Evolutionary conservation across 2,329 filamentous ascomycete genomes (phyloP), one percentile per base, ranked within the genome.

Genomic region (Colletotrichum graminicola): DNA sequence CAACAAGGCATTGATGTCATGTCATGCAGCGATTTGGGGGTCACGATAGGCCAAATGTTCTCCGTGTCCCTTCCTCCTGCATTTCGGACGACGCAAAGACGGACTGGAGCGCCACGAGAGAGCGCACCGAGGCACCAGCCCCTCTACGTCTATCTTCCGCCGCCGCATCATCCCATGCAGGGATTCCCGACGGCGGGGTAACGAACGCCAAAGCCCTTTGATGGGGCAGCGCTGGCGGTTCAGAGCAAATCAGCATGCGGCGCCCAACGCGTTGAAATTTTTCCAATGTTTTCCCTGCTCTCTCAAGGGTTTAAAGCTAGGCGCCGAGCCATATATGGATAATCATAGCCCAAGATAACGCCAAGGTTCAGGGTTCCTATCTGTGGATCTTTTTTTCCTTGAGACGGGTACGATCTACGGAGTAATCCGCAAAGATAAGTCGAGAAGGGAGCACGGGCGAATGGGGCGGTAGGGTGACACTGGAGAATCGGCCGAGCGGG

Each of bases 1-100:
- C 26, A 39, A 60, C 21, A 23, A 5, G n/a, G n/a, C n/a, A 49
- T 69, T 74, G 72, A 75, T 76, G 71, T 73, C 74, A 75, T 74
- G 74, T 12, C 75, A 75, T 73, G 70, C 71, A 73, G 47, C 39
- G 54, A 55, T 62, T 47, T 62, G 41, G 26, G 56, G 49, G 41
- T 41, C 29, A 32, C 47, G 47, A 65, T 51, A 62, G 36, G 41
- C 4, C 52, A 34, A 59, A 43, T 23, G 10, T 11, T 21, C 29
- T 51, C 18, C 43, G 21, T 6, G 26, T 32, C 23, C 23, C 18
- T 56, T 26, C 18, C 11, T 5, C 45, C 21, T 21, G 26, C 32
- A 51, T n/a, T 5, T 1, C n/a, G 36, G 45, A 51, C 32, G n/a
- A 21, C 45, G 36, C 32, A 29, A 66, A 41, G 45, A 45, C 47